Base-by-base conservation (phyloP, 2,329 filamentous ascomycete genomes). In the Clonostachys byssicola region DNA sequence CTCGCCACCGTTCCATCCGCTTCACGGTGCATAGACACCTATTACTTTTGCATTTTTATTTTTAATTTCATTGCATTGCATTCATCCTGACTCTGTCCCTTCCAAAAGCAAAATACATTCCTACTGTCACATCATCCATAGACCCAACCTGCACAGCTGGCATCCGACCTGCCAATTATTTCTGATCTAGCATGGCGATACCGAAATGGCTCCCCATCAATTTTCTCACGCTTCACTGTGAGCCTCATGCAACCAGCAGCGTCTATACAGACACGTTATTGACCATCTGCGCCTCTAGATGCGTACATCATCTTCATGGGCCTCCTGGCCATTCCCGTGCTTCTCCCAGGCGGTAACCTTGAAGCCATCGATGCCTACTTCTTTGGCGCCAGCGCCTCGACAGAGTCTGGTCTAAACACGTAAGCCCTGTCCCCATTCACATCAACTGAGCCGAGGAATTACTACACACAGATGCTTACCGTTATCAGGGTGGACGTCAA, bases 381-480 rank as follows among this genome's bases (percentile, higher is more conserved):
- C 58, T 72, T 77, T 36, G 73, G 73, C 16, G 68, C 65, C 50
- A 77, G 73, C 54, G 65, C 66, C 3, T 71, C 71, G 1, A 78
- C 75, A 5, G 72, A 74, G 52, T 75, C 74, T 1, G 75, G 76
- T 0, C 56, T 79, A 20, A 78, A 77, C 51, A 69, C 72, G 72
- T 77, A 49, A 43, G 67, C 59, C 10, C 13, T 13, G 14, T 13
- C 36, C 10, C 36, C 8, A 14, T 14, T 8, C 23, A 30, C 2
- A 30, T 9, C 2, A 30, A 30, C 23, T 8, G 8, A 30, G 23
- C 23, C 23, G 3, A 30, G 23, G 23, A 9, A 9, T 39, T 39
- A 2, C 36, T 39, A 17, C 14, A 14, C 2, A 14, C 36, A 14
- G 14, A 2, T 39, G 16, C 36, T 17, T 17, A 17, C 12, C 12